phyloP scores from a whole-genome alignment of 2,329 filamentous ascomycete species.

The Microsporum ferrugineum region DNA sequence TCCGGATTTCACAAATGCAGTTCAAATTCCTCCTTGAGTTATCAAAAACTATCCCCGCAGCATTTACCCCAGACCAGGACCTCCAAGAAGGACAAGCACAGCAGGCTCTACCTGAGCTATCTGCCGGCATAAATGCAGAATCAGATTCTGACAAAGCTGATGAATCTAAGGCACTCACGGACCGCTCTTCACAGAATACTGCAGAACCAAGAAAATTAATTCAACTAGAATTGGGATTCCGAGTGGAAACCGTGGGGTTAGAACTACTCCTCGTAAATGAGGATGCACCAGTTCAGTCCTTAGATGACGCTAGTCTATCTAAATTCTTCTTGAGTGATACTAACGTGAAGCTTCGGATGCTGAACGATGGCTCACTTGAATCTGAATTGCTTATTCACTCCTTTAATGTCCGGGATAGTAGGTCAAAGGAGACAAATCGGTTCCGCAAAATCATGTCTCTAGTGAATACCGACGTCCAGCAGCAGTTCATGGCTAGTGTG shows the following conservation, averaged over 20 bases:
- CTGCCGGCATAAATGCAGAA: constrained; percentile 16
- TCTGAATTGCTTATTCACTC: constrained; percentile 87
- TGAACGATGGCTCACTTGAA: constrained; percentile 82
- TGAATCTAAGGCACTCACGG: constrained; percentile 5
- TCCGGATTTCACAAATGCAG: constrained; percentile 81
- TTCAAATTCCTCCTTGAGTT: constrained; percentile 81
- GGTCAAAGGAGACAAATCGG: constrained; percentile 81
- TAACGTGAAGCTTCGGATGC: constrained; percentile 79
- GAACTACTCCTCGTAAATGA: constrained; percentile 72
- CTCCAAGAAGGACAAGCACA: constrained; percentile 62
- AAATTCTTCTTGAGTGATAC: constrained; percentile 92
- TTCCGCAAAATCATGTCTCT: constrained; percentile 98
- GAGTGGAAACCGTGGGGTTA: constrained; percentile 73
- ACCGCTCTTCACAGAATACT: constrained; percentile 35
- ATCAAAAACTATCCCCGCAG: constrained; percentile 73
- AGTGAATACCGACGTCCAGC: constrained; percentile 78
- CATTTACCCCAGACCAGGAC: constrained; percentile 65
- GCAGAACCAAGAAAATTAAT: constrained; percentile 67
- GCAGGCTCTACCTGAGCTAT: constrained; percentile 53
- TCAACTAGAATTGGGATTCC: constrained; percentile 84
- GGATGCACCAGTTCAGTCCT: constrained; percentile 63
- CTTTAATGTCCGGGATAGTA: constrained; percentile 87
- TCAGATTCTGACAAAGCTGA: constrained; percentile 12
- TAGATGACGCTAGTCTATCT: constrained; percentile 72
- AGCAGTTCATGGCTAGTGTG: constrained; percentile 96